phyloP scores from a whole-genome alignment of 768 basidiomycete species.

The Naematelia aurantialba region DNA sequence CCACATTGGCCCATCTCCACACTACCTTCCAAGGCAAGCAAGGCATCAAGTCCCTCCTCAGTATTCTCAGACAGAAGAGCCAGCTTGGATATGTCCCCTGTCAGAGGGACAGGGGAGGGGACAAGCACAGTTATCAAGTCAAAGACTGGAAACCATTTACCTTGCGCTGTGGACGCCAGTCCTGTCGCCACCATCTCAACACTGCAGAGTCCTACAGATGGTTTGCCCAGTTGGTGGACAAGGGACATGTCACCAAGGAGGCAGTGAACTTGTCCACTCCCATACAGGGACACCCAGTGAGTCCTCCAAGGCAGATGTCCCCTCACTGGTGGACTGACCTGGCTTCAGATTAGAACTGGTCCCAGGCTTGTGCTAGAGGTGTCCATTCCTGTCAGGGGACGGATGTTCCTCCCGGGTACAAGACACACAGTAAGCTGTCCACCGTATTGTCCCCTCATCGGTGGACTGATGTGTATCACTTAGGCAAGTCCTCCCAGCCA shows the following conservation, averaged over 20 bases:
- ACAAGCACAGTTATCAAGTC: background rate
- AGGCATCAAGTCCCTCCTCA: background rate
- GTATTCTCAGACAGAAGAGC: background rate
- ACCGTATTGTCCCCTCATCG: too few relatives aligned
- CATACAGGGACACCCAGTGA: too few relatives aligned
- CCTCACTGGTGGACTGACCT: too few relatives aligned
- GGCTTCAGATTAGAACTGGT: too few relatives aligned
- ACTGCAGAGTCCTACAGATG: background rate
- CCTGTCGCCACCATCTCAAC: background rate
- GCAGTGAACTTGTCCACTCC: too few relatives aligned
- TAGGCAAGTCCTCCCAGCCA: too few relatives aligned
- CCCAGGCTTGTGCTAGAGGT: too few relatives aligned
- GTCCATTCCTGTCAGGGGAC: too few relatives aligned
- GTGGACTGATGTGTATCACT: too few relatives aligned
- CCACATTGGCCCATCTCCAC: background rate
- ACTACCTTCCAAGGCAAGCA: background rate
- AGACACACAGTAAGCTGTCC: too few relatives aligned
- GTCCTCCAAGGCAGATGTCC: too few relatives aligned
- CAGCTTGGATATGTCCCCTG: conserved; percentile 2
- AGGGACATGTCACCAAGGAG: background rate
- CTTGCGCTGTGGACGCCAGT: background rate
- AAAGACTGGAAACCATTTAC: background rate
- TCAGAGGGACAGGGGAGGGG: background rate
- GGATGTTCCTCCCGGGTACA: too few relatives aligned
- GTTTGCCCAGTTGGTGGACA: background rate